Evolutionary conservation across 2,329 filamentous ascomycete species (phyloP).

Genomic region (Sarocladiaceae sp.): DNA sequence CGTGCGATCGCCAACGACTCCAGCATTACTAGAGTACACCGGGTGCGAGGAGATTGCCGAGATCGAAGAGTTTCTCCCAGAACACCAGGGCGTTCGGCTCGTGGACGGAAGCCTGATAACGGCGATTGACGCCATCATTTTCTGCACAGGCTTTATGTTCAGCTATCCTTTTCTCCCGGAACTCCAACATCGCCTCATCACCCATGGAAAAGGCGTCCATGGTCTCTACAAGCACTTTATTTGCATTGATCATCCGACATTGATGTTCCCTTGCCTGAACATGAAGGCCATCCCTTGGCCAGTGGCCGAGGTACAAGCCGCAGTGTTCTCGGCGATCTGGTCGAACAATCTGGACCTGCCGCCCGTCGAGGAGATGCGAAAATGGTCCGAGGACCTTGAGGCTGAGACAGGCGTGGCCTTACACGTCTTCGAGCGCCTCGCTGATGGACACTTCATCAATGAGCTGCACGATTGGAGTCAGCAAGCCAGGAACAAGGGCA

Average conservation of each 20-base stretch:
- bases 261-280: conserved; percentile 72
- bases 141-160: conserved; percentile 88
- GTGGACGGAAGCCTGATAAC: conserved; percentile 60
- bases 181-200: conserved; percentile 50
- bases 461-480: conserved; percentile 59
- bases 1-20: conserved; percentile 47
- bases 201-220: conserved; percentile 64
- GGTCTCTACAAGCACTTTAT: conserved; percentile 79
- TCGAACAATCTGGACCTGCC: conserved; percentile 67
- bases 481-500: conserved; percentile 50
- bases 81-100: conserved; percentile 60
- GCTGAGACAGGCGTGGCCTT: conserved; percentile 27
- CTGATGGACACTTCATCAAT: conserved; percentile 69
- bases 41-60: conserved; percentile 49
- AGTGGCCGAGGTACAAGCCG: conserved; percentile 72
- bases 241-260: conserved; percentile 68
- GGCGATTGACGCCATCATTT: conserved; percentile 72
- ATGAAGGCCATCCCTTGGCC: conserved; percentile 89
- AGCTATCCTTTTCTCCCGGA: conserved; percentile 66
- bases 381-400: conserved; percentile 64
- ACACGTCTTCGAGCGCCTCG: conserved; percentile 24
- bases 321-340: conserved; percentile 73
- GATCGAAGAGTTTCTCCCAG: conserved; percentile 53
- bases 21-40: conserved; percentile 39
- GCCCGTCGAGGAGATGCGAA: conserved; percentile 55